phyloP scores from a whole-genome alignment of 1,284 basidiomycete genomes.

The Athelia sp. region DNA sequence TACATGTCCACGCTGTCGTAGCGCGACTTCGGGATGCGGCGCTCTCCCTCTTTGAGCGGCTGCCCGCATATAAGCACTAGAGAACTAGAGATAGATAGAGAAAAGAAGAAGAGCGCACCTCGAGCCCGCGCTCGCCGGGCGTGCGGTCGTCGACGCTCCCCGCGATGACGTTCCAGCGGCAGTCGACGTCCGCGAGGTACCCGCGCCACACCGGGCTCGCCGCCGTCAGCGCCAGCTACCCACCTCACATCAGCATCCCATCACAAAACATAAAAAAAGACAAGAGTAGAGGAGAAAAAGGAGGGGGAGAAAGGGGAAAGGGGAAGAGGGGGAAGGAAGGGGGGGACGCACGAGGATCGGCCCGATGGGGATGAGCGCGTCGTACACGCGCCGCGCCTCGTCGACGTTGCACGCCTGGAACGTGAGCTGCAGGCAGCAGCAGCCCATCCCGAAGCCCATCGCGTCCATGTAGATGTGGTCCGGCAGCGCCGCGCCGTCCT shows the following conservation, averaged over 20 bases:
- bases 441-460: conserved; percentile 99
- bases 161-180: conserved; percentile 97
- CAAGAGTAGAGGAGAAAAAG: too few relatives aligned
- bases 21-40: conserved; percentile 89
- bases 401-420: conserved; percentile 92
- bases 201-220: conserved; percentile 94
- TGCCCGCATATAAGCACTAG: conserved; percentile 24
- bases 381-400: conserved; percentile 16
- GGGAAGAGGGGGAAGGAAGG: too few relatives aligned
- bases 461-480: conserved; percentile 99
- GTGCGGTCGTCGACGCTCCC: conserved; percentile 97
- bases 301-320: too few relatives aligned
- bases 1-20: conserved; percentile 97
- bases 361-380: background rate
- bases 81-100: conserved; percentile 3
- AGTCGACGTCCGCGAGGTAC: conserved; percentile 94
- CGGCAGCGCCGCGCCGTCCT: conserved; percentile 77
- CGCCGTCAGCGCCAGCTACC: conserved; percentile 87
- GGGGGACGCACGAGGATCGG: background rate
- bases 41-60: conserved; percentile 75
- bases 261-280: too few relatives aligned
- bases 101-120: conserved; percentile 37
- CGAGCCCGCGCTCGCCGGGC: conserved; percentile 86
- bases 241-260: too few relatives aligned
- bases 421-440: conserved; percentile 96